Conservation (phyloP, 2,329 filamentous ascomycete genomes). For the Botrytis squamosa region DNA sequence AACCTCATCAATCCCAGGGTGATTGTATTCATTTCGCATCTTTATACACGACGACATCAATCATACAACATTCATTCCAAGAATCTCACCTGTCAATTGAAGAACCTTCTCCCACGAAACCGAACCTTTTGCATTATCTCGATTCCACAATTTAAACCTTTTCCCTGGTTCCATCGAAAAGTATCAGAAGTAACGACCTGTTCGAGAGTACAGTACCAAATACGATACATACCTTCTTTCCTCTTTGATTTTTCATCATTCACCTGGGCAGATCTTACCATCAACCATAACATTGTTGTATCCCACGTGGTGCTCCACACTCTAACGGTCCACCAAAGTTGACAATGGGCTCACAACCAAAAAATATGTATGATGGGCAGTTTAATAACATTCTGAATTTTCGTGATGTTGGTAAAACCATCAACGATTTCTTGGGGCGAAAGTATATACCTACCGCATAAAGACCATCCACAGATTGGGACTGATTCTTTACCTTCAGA, state of each 20-base stretch:
- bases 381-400: slow-evolving; percentile 70
- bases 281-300: background rate
- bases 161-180: background rate
- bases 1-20: background rate
- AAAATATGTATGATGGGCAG: slow-evolving; percentile 11
- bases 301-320: background rate
- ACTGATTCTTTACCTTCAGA: slow-evolving; percentile 28
- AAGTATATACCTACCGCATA: slow-evolving; percentile 46
- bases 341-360: background rate
- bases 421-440: slow-evolving; percentile 58
- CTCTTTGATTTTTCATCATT: background rate
- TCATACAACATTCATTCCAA: background rate
- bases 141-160: background rate
- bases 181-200: slow-evolving; percentile 1
- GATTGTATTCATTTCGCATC: background rate
- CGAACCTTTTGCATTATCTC: background rate
- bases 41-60: background rate
- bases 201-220: background rate
- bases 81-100: background rate
- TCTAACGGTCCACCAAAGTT: background rate
- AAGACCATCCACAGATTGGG: background rate
- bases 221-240: background rate
- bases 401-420: slow-evolving; percentile 68
- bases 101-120: background rate
- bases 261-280: too few species aligned